A percentile compares a stretch with the other conserved stretches of the same genome.
phyloP scores from a whole-genome alignment of 306 rosid genomes.

The Malus sylvestris region DNA sequence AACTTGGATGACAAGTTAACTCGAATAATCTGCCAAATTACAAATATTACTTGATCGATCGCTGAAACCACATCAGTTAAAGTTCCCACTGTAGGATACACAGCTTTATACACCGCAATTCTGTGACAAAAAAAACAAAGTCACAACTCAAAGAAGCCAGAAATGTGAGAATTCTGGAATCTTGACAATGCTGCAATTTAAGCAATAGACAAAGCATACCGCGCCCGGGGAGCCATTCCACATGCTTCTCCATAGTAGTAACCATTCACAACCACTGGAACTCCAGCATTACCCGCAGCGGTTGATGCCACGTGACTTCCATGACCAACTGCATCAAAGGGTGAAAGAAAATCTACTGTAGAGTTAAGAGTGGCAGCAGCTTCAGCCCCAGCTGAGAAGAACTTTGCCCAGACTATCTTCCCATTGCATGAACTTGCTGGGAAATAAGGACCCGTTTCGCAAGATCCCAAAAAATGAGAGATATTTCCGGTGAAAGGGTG shows the following conservation, averaged over 20 bases:
- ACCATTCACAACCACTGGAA: constrained; percentile 63
- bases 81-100: constrained; percentile 61
- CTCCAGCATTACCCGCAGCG: constrained; percentile 81
- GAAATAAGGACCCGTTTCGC: constrained; percentile 59
- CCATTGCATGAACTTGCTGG: constrained; percentile 55
- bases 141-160: background rate
- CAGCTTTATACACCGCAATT: constrained; percentile 82
- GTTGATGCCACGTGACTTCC: constrained; percentile 92
- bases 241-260: constrained; percentile 63
- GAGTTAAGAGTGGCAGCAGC: constrained; percentile 49
- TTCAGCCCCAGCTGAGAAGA: constrained; percentile 73
- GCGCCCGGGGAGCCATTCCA: constrained; percentile 86
- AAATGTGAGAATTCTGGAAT: background rate
- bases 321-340: constrained; percentile 77
- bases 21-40: background rate
- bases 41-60: constrained; percentile 55
- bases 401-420: constrained; percentile 63
- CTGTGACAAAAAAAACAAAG: constrained; percentile 22
- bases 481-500: constrained; percentile 35
- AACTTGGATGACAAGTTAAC: background rate
- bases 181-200: background rate
- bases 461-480: constrained; percentile 41
- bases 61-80: constrained; percentile 70
- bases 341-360: constrained; percentile 76
- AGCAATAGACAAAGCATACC: constrained; percentile 21